phyloP scores from a whole-genome alignment of 1,284 basidiomycete species.

The Ceratobasidium sp. region DNA sequence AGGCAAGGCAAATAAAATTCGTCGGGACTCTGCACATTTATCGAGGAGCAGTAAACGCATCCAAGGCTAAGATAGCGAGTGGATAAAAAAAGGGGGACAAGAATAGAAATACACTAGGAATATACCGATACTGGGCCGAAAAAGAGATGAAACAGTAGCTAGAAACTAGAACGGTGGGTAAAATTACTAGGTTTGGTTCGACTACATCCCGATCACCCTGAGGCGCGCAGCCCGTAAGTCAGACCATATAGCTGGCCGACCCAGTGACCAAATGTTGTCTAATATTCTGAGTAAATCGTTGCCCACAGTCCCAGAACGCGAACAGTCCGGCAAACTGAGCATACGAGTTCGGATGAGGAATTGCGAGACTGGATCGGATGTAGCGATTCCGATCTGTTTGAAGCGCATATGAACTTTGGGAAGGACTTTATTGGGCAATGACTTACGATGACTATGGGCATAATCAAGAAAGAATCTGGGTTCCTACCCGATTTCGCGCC shows the following conservation, averaged over 20 bases:
- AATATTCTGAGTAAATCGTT: neutral
- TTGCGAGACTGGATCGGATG: neutral
- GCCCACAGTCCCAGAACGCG: neutral
- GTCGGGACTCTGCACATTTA: no score
- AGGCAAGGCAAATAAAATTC: no score
- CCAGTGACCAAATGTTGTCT: neutral
- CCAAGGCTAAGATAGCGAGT: no score
- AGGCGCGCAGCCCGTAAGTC: slow-evolving; percentile 5
- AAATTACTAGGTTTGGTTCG: no score
- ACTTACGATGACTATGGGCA: slow-evolving; percentile 28
- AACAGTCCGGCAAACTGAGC: slow-evolving; percentile 5
- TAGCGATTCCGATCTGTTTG: slow-evolving; percentile 5
- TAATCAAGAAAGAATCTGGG: slow-evolving; percentile 5
- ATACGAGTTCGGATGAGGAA: neutral
- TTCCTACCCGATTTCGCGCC: slow-evolving; percentile 19
- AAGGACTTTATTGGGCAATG: neutral
- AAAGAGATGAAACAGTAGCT: no score
- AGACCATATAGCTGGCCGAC: slow-evolving; percentile 4
- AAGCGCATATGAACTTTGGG: neutral
- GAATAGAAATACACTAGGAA: no score
- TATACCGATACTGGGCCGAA: no score
- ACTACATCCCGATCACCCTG: neutral
- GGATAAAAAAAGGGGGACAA: no score
- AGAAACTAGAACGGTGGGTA: no score
- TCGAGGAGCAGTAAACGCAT: no score